Conservation (phyloP, 2,329 filamentous ascomycete species). For the Botryotinia calthae region DNA sequence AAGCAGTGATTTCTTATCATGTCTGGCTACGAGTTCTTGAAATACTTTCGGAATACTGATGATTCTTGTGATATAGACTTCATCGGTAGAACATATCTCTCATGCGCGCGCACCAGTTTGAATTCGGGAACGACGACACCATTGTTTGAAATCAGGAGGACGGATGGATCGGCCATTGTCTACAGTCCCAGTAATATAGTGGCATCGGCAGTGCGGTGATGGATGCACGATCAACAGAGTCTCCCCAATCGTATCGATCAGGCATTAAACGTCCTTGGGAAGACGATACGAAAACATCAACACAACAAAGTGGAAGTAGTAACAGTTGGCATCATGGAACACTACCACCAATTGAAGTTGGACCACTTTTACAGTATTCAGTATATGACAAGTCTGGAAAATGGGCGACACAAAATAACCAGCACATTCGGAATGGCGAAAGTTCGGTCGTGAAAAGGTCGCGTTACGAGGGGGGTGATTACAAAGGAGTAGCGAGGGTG, state of each 20-base stretch:
- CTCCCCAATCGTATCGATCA: constrained; percentile 32
- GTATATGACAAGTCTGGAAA: constrained; percentile 21
- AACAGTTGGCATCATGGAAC: constrained; percentile 27
- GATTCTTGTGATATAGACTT: background rate
- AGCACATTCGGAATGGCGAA: constrained; percentile 25
- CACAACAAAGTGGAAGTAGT: constrained; percentile 19
- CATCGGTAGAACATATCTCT: background rate
- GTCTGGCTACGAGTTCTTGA: background rate
- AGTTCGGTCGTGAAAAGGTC: constrained; percentile 27
- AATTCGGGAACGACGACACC: background rate
- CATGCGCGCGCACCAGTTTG: background rate
- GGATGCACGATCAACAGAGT: constrained; percentile 35
- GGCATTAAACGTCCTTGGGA: constrained; percentile 37
- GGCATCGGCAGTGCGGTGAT: constrained; percentile 34
- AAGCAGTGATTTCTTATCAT: constrained; percentile 26
- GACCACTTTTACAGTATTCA: constrained; percentile 24
- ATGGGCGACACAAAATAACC: constrained; percentile 20
- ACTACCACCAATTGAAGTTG: constrained; percentile 34
- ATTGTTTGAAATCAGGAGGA: constrained; percentile 33
- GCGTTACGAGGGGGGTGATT: constrained; percentile 30
- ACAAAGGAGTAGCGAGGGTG: constrained; percentile 25
- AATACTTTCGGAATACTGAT: background rate
- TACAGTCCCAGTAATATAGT: constrained; percentile 29
- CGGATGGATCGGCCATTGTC: constrained; percentile 36
- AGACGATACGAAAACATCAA: constrained; percentile 23